A percentile compares a stretch with the other conserved stretches of the same genome.
Conservation (phyloP, 2,329 filamentous ascomycete genomes). For the Geosmithia putterillii region DNA sequence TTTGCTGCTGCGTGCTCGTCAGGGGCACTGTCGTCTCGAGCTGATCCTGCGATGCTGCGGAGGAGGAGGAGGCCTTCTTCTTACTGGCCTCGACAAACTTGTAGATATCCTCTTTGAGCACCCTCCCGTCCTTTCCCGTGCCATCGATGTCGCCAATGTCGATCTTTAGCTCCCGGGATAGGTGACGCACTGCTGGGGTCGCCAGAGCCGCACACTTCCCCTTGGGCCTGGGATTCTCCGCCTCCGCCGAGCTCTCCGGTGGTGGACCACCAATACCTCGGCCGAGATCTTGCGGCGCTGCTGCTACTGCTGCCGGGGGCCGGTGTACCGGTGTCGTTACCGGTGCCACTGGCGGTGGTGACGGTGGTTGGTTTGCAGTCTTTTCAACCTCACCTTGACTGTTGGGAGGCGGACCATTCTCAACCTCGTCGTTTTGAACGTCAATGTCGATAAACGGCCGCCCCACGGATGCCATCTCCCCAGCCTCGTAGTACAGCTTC, state of each 20-base stretch:
- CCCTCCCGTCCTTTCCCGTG: constrained; percentile 81
- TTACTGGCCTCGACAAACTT: constrained; percentile 43
- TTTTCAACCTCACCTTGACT: not conserved
- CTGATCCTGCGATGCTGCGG: constrained; percentile 25
- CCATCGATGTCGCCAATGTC: constrained; percentile 70
- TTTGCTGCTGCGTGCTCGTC: constrained; percentile 71
- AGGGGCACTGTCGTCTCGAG: constrained; percentile 58
- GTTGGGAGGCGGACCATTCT: constrained; percentile 8
- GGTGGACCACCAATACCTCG: not conserved
- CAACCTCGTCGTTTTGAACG: constrained; percentile 54
- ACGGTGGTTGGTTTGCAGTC: too few relatives aligned
- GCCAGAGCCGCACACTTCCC: constrained; percentile 65
- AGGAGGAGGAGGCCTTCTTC: constrained; percentile 6
- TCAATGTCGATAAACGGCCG: constrained; percentile 94
- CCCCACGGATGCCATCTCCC: constrained; percentile 92
- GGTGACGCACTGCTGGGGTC: constrained; percentile 82
- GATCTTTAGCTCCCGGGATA: constrained; percentile 68
- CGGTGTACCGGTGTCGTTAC: too few relatives aligned
- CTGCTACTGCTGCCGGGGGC: not conserved
- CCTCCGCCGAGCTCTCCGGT: not conserved
- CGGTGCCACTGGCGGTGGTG: too few relatives aligned
- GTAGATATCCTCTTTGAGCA: constrained; percentile 85
- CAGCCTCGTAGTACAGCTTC: constrained; percentile 88
- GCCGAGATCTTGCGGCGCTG: constrained; percentile 3
- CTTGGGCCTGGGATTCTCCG: constrained; percentile 19